Evolutionary conservation across 805 yeast species (phyloP).

Genomic region (Candida broadrunensis): DNA sequence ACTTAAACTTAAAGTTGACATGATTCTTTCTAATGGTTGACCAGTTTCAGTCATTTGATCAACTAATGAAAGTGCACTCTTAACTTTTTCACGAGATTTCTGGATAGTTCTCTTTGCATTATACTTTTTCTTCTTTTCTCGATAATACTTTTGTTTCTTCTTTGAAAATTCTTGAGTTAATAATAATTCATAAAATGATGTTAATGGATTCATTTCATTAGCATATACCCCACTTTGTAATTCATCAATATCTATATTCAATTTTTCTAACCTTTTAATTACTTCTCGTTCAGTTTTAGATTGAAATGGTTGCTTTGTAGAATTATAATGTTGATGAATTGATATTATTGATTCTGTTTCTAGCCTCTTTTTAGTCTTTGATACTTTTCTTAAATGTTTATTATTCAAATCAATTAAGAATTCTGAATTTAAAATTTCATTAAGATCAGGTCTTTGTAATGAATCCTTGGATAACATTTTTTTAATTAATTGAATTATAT

Average conservation of each 20-base stretch:
- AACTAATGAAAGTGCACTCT: slow-evolving; percentile 31
- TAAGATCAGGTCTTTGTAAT: slow-evolving; percentile 49
- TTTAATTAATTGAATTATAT: slow-evolving; percentile 50
- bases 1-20: slow-evolving; percentile 32
- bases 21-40: slow-evolving; percentile 38
- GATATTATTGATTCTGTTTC: slow-evolving; percentile 38
- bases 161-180: slow-evolving; percentile 48
- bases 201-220: slow-evolving; percentile 64
- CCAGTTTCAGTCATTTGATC: slow-evolving; percentile 22
- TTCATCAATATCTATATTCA: slow-evolving; percentile 62
- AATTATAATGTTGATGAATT: slow-evolving; percentile 35
- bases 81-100: slow-evolving; percentile 31
- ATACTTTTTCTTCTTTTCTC: slow-evolving; percentile 28
- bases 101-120: slow-evolving; percentile 30
- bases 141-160: slow-evolving; percentile 28
- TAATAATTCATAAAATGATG: slow-evolving; percentile 72
- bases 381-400: slow-evolving; percentile 17
- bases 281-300: slow-evolving; percentile 62
- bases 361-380: slow-evolving; percentile 6
- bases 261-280: slow-evolving; percentile 54
- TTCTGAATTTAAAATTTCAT: slow-evolving; percentile 34
- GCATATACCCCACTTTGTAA: slow-evolving; percentile 56
- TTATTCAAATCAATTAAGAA: slow-evolving; percentile 32
- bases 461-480: slow-evolving; percentile 67
- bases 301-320: slow-evolving; percentile 42